Conservation (phyloP, 2,329 filamentous ascomycete species). For the Epichloe sibirici region DNA sequence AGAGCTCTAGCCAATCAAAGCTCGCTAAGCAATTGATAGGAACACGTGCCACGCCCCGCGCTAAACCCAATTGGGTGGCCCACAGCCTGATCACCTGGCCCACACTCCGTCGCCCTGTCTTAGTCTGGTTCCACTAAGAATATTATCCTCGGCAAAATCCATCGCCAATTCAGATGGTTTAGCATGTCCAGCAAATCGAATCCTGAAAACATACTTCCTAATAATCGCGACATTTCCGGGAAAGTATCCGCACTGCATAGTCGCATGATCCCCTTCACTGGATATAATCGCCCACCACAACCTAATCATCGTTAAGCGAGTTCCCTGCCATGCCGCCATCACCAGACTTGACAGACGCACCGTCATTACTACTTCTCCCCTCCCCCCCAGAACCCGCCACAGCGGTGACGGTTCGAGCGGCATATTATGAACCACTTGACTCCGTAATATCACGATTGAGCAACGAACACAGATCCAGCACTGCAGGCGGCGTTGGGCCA, state of each 20-base stretch:
- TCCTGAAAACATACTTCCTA: background rate
- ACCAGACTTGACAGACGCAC: background rate
- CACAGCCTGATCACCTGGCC: no score
- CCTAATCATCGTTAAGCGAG: background rate
- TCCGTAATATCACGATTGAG: conserved; percentile 39
- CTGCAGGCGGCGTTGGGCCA: conserved; percentile 20
- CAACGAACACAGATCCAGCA: conserved; percentile 14
- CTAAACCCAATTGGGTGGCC: no score
- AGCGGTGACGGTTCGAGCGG: conserved; percentile 38
- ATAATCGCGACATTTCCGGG: no score
- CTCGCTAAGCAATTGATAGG: no score
- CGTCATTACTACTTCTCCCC: conserved; percentile 50
- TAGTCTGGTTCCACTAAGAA: no score
- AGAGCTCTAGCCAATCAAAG: no score
- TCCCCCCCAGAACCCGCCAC: conserved; percentile 45
- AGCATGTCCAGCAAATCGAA: background rate
- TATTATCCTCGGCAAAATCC: no score
- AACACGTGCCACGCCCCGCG: no score
- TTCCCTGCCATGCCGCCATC: background rate
- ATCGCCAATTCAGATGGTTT: background rate
- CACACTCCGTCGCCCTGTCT: no score
- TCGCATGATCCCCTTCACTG: conserved; percentile 13
- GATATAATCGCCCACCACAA: background rate
- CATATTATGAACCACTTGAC: conserved; percentile 48
- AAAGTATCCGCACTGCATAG: no score